phyloP scores from a whole-genome alignment of 2,329 filamentous ascomycete species.

The Atkinsonella hypoxylon region DNA sequence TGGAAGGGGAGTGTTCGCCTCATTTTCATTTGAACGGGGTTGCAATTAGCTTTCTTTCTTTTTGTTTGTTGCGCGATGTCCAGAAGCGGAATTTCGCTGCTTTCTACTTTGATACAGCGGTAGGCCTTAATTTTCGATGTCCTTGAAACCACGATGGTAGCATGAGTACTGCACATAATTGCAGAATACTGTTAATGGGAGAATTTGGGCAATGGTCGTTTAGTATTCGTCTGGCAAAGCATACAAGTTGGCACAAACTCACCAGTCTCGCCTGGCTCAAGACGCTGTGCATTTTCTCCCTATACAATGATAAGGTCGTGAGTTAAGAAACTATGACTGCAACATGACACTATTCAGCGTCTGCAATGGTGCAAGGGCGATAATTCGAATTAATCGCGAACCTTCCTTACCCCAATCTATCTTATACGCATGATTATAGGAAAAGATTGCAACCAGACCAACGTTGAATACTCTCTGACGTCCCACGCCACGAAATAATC shows the following conservation, averaged over 20 bases:
- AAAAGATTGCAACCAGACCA: conserved; percentile 16
- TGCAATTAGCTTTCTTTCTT: background rate
- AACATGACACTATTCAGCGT: background rate
- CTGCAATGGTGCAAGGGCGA: background rate
- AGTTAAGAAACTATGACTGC: background rate
- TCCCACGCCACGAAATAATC: conserved; percentile 10
- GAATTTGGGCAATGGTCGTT: too few species aligned
- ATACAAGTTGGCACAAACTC: too few species aligned
- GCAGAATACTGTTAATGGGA: background rate
- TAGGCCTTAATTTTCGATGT: too few species aligned
- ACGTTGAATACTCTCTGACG: conserved; percentile 12
- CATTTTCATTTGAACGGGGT: too few species aligned
- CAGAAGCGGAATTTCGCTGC: too few species aligned
- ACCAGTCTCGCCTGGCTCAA: too few species aligned
- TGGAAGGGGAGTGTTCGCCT: conserved; percentile 11
- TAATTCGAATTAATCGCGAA: conserved; percentile 3
- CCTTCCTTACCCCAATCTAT: conserved; percentile 17
- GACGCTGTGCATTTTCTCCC: too few species aligned
- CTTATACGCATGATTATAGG: conserved; percentile 19
- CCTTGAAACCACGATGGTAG: background rate
- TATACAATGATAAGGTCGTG: background rate
- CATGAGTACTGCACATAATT: background rate
- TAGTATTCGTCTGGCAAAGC: too few species aligned
- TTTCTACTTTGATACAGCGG: too few species aligned
- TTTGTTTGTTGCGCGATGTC: background rate